These are phyloP conservation scores for Colletotrichum theobromicola DNA, from an alignment of 2,329 filamentous ascomycete genomes.

Conservation along the genomic window DNA sequence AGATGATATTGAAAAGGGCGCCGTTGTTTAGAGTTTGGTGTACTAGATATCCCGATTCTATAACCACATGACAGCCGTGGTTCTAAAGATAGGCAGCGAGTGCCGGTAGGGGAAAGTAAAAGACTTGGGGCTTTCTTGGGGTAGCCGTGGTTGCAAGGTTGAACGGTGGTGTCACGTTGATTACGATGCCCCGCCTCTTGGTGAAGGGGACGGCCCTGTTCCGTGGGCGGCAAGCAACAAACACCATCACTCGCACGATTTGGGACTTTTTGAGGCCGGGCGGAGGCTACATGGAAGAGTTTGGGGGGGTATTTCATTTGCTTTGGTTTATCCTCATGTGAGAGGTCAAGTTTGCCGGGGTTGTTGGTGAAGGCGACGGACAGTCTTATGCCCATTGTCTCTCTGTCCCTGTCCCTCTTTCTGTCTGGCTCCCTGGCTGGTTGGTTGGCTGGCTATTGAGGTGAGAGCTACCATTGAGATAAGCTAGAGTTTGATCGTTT, in stretches of 20 bases:
- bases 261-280: neutral
- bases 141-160: slow-evolving; percentile 5
- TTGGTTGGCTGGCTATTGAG: neutral
- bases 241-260: neutral
- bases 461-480: neutral
- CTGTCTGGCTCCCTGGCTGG: neutral
- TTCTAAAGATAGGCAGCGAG: slow-evolving; percentile 4
- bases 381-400: neutral
- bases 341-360: neutral
- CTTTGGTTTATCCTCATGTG: neutral
- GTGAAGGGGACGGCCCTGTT: slow-evolving; percentile 12
- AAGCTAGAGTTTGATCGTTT: neutral
- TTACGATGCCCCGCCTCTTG: slow-evolving; percentile 5
- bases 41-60: neutral
- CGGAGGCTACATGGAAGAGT: neutral
- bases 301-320: neutral
- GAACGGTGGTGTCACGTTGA: slow-evolving; percentile 5
- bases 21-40: neutral
- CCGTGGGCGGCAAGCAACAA: neutral
- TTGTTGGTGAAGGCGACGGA: neutral
- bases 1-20: neutral
- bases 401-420: neutral
- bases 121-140: neutral
- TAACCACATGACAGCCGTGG: neutral
- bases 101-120: neutral